phyloP scores from a whole-genome alignment of 148 eudicot genomes.

The Chenopodium berlandieri region DNA sequence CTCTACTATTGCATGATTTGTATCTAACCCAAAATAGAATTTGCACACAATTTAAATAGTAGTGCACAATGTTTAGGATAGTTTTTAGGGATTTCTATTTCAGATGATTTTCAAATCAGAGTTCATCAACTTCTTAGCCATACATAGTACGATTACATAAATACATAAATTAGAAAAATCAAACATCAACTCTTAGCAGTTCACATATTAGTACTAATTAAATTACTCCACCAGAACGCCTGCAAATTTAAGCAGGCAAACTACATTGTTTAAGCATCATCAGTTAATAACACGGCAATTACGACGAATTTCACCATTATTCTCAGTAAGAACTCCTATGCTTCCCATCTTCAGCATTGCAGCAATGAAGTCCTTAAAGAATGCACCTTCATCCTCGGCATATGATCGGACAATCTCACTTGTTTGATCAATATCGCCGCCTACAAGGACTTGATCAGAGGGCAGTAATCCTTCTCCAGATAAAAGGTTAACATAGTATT shows the following conservation, averaged over 20 bases:
- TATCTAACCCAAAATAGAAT: too few relatives aligned
- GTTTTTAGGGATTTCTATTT: neutral
- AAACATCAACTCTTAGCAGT: neutral
- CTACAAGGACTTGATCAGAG: constrained; percentile 62
- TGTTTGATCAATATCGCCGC: constrained; percentile 36
- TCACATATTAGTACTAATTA: neutral
- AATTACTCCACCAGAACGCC: neutral
- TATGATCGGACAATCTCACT: constrained; percentile 42
- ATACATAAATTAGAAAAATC: neutral
- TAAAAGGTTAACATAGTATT: constrained; percentile 68
- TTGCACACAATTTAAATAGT: too few relatives aligned
- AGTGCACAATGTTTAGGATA: neutral
- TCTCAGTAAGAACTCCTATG: constrained; percentile 35
- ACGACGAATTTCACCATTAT: constrained; percentile 52
- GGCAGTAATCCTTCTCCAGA: constrained; percentile 69
- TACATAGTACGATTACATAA: neutral
- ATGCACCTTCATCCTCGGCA: constrained; percentile 39
- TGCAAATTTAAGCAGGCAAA: neutral
- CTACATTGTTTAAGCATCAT: neutral
- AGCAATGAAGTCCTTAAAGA: constrained; percentile 55
- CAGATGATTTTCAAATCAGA: neutral
- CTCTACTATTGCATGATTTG: too few relatives aligned
- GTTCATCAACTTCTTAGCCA: neutral
- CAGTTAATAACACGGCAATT: constrained; percentile 58
- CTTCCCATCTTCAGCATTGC: constrained; percentile 79